Evolutionary conservation across 2,329 filamentous ascomycete species (phyloP).

Genomic region (Neurospora sp.): DNA sequence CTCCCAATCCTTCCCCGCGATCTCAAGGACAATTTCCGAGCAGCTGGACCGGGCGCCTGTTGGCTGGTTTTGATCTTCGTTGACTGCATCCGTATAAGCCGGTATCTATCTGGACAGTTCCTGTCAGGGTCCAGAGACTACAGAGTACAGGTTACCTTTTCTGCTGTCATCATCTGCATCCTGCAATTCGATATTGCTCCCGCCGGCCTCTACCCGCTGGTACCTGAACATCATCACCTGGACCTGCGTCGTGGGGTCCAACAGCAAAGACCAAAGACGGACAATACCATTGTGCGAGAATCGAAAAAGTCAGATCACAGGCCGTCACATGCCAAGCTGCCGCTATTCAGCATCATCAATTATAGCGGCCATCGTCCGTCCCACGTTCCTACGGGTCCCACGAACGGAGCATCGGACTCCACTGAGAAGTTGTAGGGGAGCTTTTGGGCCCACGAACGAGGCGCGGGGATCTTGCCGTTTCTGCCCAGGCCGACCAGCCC

Average conservation of each 20-base stretch:
- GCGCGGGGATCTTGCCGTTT: not conserved
- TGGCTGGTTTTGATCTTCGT: conserved; percentile 10
- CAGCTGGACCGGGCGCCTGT: conserved; percentile 10
- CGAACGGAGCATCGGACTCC: not conserved
- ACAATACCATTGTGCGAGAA: not conserved
- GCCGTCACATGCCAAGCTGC: conserved; percentile 16
- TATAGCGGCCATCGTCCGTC: not conserved
- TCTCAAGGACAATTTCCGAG: conserved; percentile 4
- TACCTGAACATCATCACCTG: not conserved
- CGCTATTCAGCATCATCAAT: conserved; percentile 8
- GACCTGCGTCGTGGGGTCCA: not conserved
- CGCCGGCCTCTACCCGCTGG: not conserved
- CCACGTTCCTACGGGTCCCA: not conserved
- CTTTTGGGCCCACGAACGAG: not conserved
- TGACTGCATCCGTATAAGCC: conserved; percentile 10
- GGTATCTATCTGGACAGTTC: too few species aligned
- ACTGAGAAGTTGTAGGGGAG: not conserved
- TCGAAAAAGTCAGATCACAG: not conserved
- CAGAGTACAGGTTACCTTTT: not conserved
- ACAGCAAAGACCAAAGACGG: not conserved
- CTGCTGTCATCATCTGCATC: not conserved
- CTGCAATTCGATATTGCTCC: not conserved
- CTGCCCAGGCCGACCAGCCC: not conserved
- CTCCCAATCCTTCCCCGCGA: not conserved
- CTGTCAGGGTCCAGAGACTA: not conserved